Percentiles rank a stretch among this genome's conserved stretches.
phyloP scores from a whole-genome alignment of 441 rosid species.

The Mallotus repandus region DNA sequence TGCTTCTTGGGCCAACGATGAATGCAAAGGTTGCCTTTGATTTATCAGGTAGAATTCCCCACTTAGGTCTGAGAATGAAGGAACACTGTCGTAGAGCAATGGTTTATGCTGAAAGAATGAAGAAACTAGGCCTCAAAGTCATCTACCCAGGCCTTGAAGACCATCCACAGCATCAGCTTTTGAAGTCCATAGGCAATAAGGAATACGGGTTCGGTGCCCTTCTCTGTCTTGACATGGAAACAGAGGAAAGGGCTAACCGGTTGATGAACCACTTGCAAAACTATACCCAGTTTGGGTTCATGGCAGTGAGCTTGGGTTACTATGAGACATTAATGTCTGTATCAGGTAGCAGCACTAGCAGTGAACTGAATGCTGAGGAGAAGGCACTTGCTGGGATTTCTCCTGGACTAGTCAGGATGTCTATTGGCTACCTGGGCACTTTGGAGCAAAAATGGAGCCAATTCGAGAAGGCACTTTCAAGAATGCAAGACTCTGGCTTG shows the following conservation, averaged over 20 bases:
- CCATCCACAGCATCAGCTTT: constrained; percentile 72
- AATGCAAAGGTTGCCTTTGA: constrained; percentile 93
- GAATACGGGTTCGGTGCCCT: constrained; percentile 85
- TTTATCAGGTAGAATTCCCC: constrained; percentile 80
- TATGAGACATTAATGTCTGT: constrained; percentile 93
- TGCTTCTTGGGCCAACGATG: constrained; percentile 98
- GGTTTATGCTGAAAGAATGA: constrained; percentile 67
- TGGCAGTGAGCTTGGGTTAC: constrained; percentile 97
- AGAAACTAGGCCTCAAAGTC: constrained; percentile 67
- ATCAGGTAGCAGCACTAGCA: constrained; percentile 91
- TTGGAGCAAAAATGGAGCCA: constrained; percentile 88
- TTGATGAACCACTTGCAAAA: constrained; percentile 80
- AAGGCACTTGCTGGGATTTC: constrained; percentile 79
- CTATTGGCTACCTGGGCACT: constrained; percentile 77
- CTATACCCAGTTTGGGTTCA: constrained; percentile 73
- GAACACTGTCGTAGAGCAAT: constrained; percentile 81
- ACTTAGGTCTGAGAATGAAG: constrained; percentile 74
- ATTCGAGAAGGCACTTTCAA: constrained; percentile 68
- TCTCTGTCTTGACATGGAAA: constrained; percentile 73
- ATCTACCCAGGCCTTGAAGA: constrained; percentile 79
- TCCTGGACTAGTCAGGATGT: constrained; percentile 84
- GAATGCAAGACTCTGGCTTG: constrained; percentile 38
- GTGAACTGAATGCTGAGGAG: constrained; percentile 66
- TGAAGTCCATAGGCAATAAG: constrained; percentile 54
- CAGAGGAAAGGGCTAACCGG: constrained; percentile 80